These are phyloP conservation scores for Heteromeles arbutifolia DNA, from an alignment of 306 rosid species.

Conservation along the genomic window DNA sequence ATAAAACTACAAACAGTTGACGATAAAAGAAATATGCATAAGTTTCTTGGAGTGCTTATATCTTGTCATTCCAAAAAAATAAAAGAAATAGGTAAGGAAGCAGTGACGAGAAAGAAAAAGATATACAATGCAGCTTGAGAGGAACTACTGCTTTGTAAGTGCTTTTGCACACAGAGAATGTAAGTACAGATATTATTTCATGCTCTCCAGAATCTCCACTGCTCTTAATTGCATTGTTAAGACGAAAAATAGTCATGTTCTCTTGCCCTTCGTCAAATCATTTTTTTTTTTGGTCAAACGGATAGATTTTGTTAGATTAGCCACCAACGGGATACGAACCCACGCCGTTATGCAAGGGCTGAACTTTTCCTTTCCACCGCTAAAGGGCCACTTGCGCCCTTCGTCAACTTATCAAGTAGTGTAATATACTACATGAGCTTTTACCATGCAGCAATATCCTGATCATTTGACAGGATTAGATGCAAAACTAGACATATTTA, in stretches of 20 bases:
- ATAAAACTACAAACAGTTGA: constrained; percentile 46
- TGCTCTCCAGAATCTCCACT: not conserved
- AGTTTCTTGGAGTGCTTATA: constrained; percentile 10
- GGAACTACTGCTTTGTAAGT: not conserved
- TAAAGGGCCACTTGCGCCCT: too few species aligned
- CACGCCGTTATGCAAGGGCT: too few species aligned
- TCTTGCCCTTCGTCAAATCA: not conserved
- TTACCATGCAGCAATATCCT: not conserved
- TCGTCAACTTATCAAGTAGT: not conserved
- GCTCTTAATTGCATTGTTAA: not conserved
- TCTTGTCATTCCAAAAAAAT: not conserved
- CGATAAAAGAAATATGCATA: constrained; percentile 6
- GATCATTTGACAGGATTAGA: not conserved
- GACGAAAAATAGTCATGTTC: not conserved
- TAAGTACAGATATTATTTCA: not conserved
- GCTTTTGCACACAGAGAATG: not conserved
- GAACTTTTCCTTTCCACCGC: too few species aligned
- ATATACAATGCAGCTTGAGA: not conserved
- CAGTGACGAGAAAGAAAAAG: not conserved
- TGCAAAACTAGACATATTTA: too few species aligned
- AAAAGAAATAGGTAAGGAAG: not conserved
- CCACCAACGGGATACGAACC: too few species aligned
- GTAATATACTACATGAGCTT: not conserved
- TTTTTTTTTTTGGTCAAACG: too few species aligned
- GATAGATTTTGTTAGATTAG: too few species aligned